Evolutionary conservation across 2,329 filamentous ascomycete species (phyloP), one percentile per base, ranked within the genome.

Genomic region (Apiospora sp.): DNA sequence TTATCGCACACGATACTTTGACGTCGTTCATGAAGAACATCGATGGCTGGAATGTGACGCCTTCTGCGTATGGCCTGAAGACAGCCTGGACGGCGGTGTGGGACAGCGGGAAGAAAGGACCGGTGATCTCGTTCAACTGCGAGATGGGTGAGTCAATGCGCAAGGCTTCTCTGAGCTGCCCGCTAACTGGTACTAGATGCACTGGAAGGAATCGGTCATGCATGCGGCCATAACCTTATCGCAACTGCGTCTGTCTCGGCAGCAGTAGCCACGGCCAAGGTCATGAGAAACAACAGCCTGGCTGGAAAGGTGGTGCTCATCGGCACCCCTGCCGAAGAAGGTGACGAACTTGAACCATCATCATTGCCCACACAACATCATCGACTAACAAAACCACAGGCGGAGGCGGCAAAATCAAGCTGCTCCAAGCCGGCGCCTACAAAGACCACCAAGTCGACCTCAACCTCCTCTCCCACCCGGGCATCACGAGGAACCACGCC

Each of bases 191-290:
- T 5, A 5, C 19, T 43, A 85, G 86, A 89, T 75, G 86, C 86
- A 3, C 81, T 89, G 4, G 85, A 86, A 1, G 84, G 82, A 1
- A 82, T 88, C 10, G 87, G 87, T 48, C 87, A 89, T 75, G 86
- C 86, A 10, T 89, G 87, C 71, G 87, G 88, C 4, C 87, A 89
- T 79, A 89, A 89, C 74, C 82, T 88, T 49, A 88, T 89, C 71
- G 86, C 86, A 6, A 85, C 82, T 0, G 83, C 85, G 3, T 87
- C 86, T 0, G 78, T 88, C 13, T 83, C 85, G 0, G 86, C 80
- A 3, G 86, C 83, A 34, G 76, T 90, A 3, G 87, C 86, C 4
- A 81, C 87, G 0, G 86, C 85, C 0, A 79, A 84, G 37, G 77
- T 85, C 2, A 80, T 89, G 75, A 82, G 80, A 27, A 76, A 81